phyloP scores from a whole-genome alignment of 148 eudicot genomes.

The Heliosperma pusillum region DNA sequence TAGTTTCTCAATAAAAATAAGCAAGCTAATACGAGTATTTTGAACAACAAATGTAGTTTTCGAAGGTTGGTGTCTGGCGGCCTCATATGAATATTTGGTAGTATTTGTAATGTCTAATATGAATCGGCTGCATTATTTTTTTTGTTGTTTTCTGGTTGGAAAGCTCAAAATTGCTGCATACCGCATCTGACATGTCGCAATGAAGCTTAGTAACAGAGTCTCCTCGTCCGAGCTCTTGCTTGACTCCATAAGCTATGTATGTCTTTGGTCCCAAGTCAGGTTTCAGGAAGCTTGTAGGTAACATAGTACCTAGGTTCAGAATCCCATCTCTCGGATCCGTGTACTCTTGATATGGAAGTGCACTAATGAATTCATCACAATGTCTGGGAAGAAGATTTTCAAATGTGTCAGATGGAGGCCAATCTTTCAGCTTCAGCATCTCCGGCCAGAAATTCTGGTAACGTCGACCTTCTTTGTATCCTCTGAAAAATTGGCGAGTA shows the following conservation, averaged over 20 bases:
- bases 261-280: conserved; percentile 97
- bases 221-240: conserved; percentile 83
- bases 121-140: neutral
- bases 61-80: no score
- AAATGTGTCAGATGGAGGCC: conserved; percentile 93
- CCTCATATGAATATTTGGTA: no score
- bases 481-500: conserved; percentile 63
- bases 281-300: conserved; percentile 59
- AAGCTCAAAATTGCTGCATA: conserved; percentile 27
- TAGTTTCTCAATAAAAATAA: no score
- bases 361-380: conserved; percentile 71
- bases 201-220: conserved; percentile 98
- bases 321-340: conserved; percentile 78
- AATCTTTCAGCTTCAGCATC: conserved; percentile 94
- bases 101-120: neutral
- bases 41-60: no score
- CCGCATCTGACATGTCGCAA: conserved; percentile 97
- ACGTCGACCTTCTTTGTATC: conserved; percentile 64
- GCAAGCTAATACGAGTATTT: no score
- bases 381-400: conserved; percentile 87
- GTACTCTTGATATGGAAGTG: conserved; percentile 77
- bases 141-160: neutral
- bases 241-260: conserved; percentile 75
- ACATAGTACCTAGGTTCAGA: conserved; percentile 70
- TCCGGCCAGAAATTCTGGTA: conserved; percentile 83